Evolutionary conservation across 2,329 filamentous ascomycete genomes (phyloP).

Genomic region (Neofusicoccum kwambonambiense): DNA sequence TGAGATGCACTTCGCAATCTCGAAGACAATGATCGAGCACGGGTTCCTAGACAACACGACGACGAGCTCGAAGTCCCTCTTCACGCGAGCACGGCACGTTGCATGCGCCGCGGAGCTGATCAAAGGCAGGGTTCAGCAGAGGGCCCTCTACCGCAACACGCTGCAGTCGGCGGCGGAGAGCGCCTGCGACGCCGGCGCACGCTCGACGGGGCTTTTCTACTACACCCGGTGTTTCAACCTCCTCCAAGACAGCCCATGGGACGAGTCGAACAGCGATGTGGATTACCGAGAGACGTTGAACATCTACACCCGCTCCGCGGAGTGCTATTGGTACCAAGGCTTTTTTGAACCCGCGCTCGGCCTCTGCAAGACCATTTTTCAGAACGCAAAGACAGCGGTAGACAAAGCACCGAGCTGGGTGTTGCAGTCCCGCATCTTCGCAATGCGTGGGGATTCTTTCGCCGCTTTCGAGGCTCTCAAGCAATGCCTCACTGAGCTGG

Average conservation of each 20-base stretch:
- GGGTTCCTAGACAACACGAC: conserved; percentile 56
- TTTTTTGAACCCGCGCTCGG: conserved; percentile 66
- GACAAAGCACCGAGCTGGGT: conserved; percentile 86
- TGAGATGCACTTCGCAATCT: conserved; percentile 90
- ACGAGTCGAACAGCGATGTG: conserved; percentile 65
- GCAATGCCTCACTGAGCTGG: conserved; percentile 68
- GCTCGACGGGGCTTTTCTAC: conserved; percentile 78
- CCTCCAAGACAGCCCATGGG: conserved; percentile 79
- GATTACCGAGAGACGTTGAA: conserved; percentile 84
- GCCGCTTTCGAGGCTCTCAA: conserved; percentile 69
- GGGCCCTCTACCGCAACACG: conserved; percentile 69
- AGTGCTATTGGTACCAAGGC: conserved; percentile 78
- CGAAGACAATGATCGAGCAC: conserved; percentile 75
- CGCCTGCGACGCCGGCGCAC: conserved; percentile 78
- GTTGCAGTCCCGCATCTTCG: conserved; percentile 74
- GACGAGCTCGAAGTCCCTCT: conserved; percentile 53
- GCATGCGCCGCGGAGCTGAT: conserved; percentile 76
- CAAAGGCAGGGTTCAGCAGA: conserved; percentile 59
- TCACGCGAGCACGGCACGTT: conserved; percentile 77
- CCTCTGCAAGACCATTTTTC: conserved; percentile 69
- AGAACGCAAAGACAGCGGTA: conserved; percentile 66
- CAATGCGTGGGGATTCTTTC: conserved; percentile 69
- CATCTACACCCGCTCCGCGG: conserved; percentile 74
- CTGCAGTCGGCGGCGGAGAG: conserved; percentile 76
- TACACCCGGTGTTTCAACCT: conserved; percentile 74